A percentile compares a stretch with the other conserved stretches of the same genome.
phyloP scores from a whole-genome alignment of 768 basidiomycete species.

The Tubosaeta sp. region DNA sequence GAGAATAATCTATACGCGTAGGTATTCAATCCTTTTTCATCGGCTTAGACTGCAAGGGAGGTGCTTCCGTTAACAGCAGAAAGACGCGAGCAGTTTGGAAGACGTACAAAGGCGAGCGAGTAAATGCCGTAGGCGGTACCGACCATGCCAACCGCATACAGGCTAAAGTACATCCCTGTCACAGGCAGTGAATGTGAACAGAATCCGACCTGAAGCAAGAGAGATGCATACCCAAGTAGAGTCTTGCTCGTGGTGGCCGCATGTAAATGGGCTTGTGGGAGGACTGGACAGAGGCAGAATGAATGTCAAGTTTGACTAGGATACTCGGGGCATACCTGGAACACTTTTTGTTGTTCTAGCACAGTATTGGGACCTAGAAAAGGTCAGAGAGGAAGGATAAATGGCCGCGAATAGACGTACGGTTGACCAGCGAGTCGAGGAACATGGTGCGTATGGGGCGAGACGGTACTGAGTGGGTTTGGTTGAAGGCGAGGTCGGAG shows the following conservation, averaged over 20 bases:
- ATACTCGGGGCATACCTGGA: conserved; percentile 48
- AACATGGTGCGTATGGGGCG: conserved; percentile 32
- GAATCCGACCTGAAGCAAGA: too few species aligned
- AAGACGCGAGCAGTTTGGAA: neutral
- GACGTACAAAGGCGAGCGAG: conserved; percentile 43
- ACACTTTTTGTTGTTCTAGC: conserved; percentile 57
- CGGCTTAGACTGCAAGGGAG: conserved; percentile 26
- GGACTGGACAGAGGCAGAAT: conserved; percentile 16
- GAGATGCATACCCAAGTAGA: conserved; percentile 55
- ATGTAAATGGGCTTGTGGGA: conserved; percentile 52
- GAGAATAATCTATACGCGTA: conserved; percentile 14
- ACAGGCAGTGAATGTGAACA: neutral
- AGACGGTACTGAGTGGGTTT: neutral
- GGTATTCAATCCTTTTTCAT: conserved; percentile 21
- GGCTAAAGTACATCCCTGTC: conserved; percentile 52
- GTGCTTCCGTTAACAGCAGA: neutral
- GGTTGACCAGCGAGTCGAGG: conserved; percentile 61
- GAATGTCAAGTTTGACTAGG: conserved; percentile 1
- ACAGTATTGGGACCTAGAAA: conserved; percentile 58
- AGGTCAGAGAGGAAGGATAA: neutral
- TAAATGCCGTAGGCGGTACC: conserved; percentile 50
- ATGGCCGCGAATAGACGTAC: conserved; percentile 36
- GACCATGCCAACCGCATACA: conserved; percentile 52
- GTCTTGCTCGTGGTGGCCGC: conserved; percentile 54
- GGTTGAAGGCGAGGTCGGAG: conserved; percentile 23